Base-by-base conservation (phyloP, 129 eudicot species). In the Tagetes erecta region DNA sequence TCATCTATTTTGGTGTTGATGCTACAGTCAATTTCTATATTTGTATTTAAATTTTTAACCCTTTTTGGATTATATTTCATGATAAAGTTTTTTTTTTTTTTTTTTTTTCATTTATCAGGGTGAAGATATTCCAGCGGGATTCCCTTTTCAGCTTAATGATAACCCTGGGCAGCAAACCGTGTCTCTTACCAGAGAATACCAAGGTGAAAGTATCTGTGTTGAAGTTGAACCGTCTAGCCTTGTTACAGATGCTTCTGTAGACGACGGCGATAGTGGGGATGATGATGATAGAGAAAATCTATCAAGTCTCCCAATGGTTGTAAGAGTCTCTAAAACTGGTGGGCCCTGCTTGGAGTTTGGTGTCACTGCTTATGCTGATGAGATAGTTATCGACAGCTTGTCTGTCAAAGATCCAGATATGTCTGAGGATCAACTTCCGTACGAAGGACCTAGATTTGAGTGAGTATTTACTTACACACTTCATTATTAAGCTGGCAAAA, bases 371-470 rank as follows among this genome's bases (percentile, higher is more conserved):
- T 82, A 59, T 59, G 80, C 96, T 8, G 96, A 95, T 80, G 96
- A 88, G 81, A 80, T 95, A 38, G 72, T 72, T 0, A 91, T 95
- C 4, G 93, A 91, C 50, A 81, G 82, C 79, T 80, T 91, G 65
- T 78, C 92, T 0, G 82, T 94, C 0, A 90, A 83, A 74, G 84
- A 90, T 65, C 88, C 96, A 12, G 83, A 88, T 12, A 76, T 6
- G 84, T 1, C 84, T 41, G 97, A 91, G 10, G 99, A 94, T 44
- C 83, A 83, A 55, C 83, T 88, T 57, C 88, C 96, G 5, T 95
- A 95, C 12, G 96, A 95, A 65, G 97, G 97, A 73, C 97, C 96
- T 3, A 86, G 87, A 52, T 95, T 91, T 64, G 69, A 75, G 99
- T 95, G 62, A 88, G 99, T 86, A 6, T 47, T 45, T 45, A 37